A percentile compares a stretch with the other conserved stretches of the same genome.
These are phyloP conservation scores for Fraxinus dipetala DNA, from an alignment of 305 asterid species.

Conservation along the genomic window DNA sequence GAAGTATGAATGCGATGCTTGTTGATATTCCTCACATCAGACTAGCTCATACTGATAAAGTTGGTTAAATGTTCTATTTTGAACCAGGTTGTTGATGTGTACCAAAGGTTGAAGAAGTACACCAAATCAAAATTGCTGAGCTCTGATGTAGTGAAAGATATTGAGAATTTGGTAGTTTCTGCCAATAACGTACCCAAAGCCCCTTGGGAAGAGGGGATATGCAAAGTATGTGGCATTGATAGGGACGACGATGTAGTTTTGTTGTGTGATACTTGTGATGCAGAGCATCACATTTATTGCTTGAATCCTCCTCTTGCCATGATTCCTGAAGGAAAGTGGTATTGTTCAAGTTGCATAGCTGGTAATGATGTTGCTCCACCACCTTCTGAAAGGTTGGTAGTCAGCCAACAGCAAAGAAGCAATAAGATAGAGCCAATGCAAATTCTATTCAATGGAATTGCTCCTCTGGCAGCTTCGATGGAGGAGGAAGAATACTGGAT, in stretches of 20 bases:
- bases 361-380: neutral
- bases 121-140: neutral
- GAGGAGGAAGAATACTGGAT: conserved; percentile 15
- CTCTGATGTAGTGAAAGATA: neutral
- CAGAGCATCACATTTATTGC: conserved; percentile 28
- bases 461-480: conserved; percentile 11
- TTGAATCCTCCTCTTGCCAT: conserved; percentile 22
- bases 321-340: conserved; percentile 22
- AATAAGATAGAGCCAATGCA: neutral
- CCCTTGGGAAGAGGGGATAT: conserved; percentile 24
- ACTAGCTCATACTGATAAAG: neutral
- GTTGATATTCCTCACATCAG: neutral
- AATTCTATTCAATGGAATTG: neutral
- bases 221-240: conserved; percentile 25
- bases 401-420: neutral
- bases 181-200: conserved; percentile 8
- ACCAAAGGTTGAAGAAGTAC: neutral
- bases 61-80: neutral
- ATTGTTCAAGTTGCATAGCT: conserved; percentile 17
- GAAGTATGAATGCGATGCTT: neutral
- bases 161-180: neutral
- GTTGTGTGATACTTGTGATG: conserved; percentile 25
- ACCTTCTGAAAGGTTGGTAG: neutral
- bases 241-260: conserved; percentile 1
- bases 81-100: conserved; percentile 22